phyloP scores from a whole-genome alignment of 1,284 basidiomycete species.

The Fomitopsis betulina region DNA sequence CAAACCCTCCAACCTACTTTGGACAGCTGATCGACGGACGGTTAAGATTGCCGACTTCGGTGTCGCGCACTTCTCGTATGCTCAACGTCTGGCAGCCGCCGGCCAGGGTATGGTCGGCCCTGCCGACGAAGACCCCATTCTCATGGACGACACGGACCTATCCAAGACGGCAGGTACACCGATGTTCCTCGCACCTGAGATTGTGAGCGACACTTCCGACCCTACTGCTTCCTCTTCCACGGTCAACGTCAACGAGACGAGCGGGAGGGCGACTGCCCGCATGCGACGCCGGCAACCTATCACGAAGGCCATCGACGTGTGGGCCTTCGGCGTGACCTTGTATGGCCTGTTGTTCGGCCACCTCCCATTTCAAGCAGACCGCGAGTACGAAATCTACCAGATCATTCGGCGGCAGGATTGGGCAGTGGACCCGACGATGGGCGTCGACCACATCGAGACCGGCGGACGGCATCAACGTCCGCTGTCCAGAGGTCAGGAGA shows the following conservation, averaged over 20 bases:
- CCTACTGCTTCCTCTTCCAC: constrained; percentile 17
- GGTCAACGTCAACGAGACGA: constrained; percentile 22
- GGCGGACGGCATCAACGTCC: constrained; percentile 48
- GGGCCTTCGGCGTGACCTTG: constrained; percentile 97
- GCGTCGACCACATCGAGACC: constrained; percentile 61
- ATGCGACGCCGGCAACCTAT: constrained; percentile 52
- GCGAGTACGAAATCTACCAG: constrained; percentile 81
- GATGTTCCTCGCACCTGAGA: constrained; percentile 96
- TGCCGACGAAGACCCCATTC: constrained; percentile 47
- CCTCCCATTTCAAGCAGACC: constrained; percentile 66
- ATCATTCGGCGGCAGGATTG: constrained; percentile 83
- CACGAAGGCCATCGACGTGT: constrained; percentile 97
- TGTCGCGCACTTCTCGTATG: constrained; percentile 92
- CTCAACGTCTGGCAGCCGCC: constrained; percentile 62
- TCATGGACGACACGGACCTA: constrained; percentile 84
- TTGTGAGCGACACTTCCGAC: constrained; percentile 58
- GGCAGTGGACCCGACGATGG: constrained; percentile 69
- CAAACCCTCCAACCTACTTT: constrained; percentile 96
- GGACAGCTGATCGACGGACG: constrained; percentile 74
- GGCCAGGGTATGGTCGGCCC: constrained; percentile 35
- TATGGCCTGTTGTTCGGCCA: constrained; percentile 92
- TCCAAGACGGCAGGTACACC: constrained; percentile 96
- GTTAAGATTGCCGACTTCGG: constrained; percentile 99
- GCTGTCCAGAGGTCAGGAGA: constrained; percentile 29
- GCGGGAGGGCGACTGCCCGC: constrained; percentile 5